phyloP scores from a whole-genome alignment of 108 stramenopile species.

The Fragilaria radians region DNA sequence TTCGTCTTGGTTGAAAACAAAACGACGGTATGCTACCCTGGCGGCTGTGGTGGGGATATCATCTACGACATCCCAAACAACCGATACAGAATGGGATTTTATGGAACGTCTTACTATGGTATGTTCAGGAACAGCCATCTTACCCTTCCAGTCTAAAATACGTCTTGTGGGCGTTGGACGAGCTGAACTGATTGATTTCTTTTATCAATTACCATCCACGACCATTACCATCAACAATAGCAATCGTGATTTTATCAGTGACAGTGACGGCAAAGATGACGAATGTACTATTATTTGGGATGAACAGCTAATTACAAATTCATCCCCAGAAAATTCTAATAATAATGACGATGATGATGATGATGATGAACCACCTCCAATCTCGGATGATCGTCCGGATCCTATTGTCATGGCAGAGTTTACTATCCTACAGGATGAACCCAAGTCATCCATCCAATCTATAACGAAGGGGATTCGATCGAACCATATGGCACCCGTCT shows the following conservation, averaged over 20 bases:
- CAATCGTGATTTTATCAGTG: too few relatives aligned
- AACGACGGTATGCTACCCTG: slow-evolving; percentile 40
- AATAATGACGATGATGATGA: slow-evolving; percentile 16
- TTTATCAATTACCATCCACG: slow-evolving; percentile 15
- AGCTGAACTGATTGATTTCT: slow-evolving; percentile 36
- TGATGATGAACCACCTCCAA: background rate
- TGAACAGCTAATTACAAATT: slow-evolving; percentile 10
- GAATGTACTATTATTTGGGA: slow-evolving; percentile 15
- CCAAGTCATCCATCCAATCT: slow-evolving; percentile 3
- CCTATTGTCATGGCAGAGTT: slow-evolving; percentile 56
- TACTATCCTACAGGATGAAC: slow-evolving; percentile 33
- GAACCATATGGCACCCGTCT: slow-evolving; percentile 25
- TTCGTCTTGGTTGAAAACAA: background rate
- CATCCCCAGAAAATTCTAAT: slow-evolving; percentile 3
- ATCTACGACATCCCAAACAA: background rate
- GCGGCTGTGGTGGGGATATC: slow-evolving; percentile 49
- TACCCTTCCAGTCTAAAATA: slow-evolving; percentile 7
- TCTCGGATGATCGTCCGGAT: slow-evolving; percentile 1
- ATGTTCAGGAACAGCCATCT: slow-evolving; percentile 3
- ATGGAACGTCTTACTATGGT: slow-evolving; percentile 23
- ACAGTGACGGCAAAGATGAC: slow-evolving; percentile 8
- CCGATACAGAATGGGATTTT: slow-evolving; percentile 12
- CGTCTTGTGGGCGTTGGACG: slow-evolving; percentile 57
- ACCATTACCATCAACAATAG: too few relatives aligned
- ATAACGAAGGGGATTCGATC: slow-evolving; percentile 3